A percentile compares a stretch with the other conserved stretches of the same genome.
Conservation (phyloP, 768 basidiomycete species). For the Lactarius psammicola region DNA sequence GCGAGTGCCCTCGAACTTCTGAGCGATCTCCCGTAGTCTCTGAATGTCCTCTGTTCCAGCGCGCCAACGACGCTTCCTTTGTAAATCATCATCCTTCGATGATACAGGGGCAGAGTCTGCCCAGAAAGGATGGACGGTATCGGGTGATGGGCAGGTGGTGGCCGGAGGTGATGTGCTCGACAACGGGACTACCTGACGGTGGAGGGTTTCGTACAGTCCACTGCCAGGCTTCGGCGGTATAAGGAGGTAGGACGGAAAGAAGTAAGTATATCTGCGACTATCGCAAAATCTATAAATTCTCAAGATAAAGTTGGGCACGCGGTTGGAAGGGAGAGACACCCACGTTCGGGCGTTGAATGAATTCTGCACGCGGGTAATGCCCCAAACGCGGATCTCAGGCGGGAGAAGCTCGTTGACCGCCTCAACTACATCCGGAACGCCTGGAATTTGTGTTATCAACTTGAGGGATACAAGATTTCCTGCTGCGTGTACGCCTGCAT, state of each 20-base stretch:
- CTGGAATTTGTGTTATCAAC: conserved; percentile 77
- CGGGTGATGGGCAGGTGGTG: conserved; percentile 22
- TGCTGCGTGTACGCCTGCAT: conserved; percentile 96
- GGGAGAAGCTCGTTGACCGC: conserved; percentile 88
- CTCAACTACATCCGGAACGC: conserved; percentile 62
- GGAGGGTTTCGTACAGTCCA: conserved; percentile 50
- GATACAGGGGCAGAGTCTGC: conserved; percentile 37
- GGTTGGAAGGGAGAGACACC: conserved; percentile 24
- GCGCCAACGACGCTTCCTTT: conserved; percentile 73
- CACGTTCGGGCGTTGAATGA: conserved; percentile 80
- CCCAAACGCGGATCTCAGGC: conserved; percentile 90
- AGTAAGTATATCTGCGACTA: conserved; percentile 96
- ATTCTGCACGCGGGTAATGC: conserved; percentile 73
- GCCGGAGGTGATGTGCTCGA: conserved; percentile 24
- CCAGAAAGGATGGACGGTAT: conserved; percentile 64
- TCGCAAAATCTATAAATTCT: conserved; percentile 73
- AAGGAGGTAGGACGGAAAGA: conserved; percentile 90
- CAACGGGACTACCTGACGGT: conserved; percentile 36
- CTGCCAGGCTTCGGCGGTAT: conserved; percentile 84
- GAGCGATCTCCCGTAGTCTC: conserved; percentile 52
- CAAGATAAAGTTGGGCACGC: conserved; percentile 7
- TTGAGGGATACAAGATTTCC: conserved; percentile 93
- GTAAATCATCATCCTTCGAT: conserved; percentile 55
- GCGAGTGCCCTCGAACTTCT: conserved; percentile 81
- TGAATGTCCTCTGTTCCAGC: conserved; percentile 52